Percentiles rank a stretch among this genome's conserved stretches.
Evolutionary conservation across 2,329 filamentous ascomycete species (phyloP).

Genomic region (Aspergillus oerlinghausenensis): DNA sequence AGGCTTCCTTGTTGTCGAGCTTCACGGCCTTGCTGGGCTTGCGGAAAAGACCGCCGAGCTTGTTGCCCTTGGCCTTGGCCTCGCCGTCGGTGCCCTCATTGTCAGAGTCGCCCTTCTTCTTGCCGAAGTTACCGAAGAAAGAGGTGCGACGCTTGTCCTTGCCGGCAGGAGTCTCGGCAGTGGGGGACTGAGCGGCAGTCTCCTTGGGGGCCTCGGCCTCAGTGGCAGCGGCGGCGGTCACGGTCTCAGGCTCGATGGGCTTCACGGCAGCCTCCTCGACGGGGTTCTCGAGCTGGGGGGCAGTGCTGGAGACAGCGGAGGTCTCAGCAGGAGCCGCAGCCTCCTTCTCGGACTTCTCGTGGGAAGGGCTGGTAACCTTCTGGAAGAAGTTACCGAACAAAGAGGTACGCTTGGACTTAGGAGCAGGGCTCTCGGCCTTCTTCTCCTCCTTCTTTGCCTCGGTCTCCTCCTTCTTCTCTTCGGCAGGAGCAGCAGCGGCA

Average conservation of each 20-base stretch:
- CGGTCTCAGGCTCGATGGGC: constrained; percentile 38
- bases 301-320: constrained; percentile 44
- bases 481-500: constrained; percentile 27
- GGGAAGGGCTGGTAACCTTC: constrained; percentile 53
- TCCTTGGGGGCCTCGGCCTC: constrained; percentile 35
- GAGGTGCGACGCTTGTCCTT: constrained; percentile 50
- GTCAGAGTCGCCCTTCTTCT: constrained; percentile 48
- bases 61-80: constrained; percentile 40
- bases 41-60: constrained; percentile 46
- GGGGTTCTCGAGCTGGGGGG: constrained; percentile 46
- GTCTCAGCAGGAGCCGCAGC: constrained; percentile 45
- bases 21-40: constrained; percentile 47
- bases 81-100: constrained; percentile 44
- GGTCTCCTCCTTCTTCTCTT: constrained; percentile 22
- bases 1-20: constrained; percentile 36
- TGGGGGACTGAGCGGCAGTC: constrained; percentile 25
- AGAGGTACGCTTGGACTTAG: constrained; percentile 73
- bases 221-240: constrained; percentile 42
- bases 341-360: constrained; percentile 47
- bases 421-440: constrained; percentile 44
- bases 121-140: constrained; percentile 51
- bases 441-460: constrained; percentile 28
- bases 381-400: constrained; percentile 75
- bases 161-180: constrained; percentile 30
- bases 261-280: constrained; percentile 35